Evolutionary conservation across 73 alveolate species (phyloP).

Genomic region (Paramecium bursaria): DNA sequence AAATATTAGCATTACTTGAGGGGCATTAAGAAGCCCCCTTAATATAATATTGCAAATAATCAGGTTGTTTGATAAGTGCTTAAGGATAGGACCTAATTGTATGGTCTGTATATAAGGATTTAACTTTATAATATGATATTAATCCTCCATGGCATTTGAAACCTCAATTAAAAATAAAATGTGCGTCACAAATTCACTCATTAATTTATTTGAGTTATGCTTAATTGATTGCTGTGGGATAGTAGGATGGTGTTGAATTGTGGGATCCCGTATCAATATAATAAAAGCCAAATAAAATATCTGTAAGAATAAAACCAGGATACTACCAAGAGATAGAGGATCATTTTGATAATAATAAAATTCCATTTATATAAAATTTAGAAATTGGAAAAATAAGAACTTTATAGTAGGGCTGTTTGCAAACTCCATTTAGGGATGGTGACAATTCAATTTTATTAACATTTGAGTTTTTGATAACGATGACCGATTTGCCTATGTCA

Average conservation of each 20-base stretch:
- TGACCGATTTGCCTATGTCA: constrained; percentile 52
- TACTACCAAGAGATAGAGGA: constrained; percentile 33
- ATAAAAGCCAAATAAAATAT: constrained; percentile 15
- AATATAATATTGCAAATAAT: neutral
- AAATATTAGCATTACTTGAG: constrained; percentile 10
- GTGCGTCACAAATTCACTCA: neutral
- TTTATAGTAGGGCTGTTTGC: neutral
- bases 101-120: constrained; percentile 30
- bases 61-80: constrained; percentile 56
- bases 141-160: constrained; percentile 42
- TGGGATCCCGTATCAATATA: constrained; percentile 25
- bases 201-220: neutral
- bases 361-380: constrained; percentile 1
- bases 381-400: constrained; percentile 13
- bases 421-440: constrained; percentile 26
- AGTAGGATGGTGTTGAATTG: constrained; percentile 7
- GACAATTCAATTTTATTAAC: constrained; percentile 26
- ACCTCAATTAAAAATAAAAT: neutral
- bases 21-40: constrained; percentile 29
- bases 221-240: constrained; percentile 2
- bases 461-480: constrained; percentile 16
- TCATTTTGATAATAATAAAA: neutral
- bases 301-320: constrained; percentile 46
- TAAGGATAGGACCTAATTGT: neutral
- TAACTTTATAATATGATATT: constrained; percentile 28